Conservation (phyloP, 768 basidiomycete species). For the Boletus pseudopeckii region DNA sequence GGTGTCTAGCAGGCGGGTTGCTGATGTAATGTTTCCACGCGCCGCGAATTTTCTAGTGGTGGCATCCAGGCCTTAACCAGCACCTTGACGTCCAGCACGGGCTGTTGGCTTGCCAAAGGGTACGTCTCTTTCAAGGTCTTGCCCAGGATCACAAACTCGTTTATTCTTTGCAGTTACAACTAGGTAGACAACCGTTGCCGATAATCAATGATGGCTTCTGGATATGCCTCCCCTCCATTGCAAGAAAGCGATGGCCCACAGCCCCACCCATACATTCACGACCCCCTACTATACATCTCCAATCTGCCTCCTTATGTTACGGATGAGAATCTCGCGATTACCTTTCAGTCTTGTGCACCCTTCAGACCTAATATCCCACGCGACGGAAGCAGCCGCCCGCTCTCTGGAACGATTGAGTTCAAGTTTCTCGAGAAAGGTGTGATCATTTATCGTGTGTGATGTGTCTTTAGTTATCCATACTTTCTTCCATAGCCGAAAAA, state of each 20-base stretch:
- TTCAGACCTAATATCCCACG: slow-evolving; percentile 76
- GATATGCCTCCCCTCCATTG: slow-evolving; percentile 32
- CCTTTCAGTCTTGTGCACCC: slow-evolving; percentile 72
- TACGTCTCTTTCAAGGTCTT: slow-evolving; percentile 8
- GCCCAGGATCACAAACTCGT: neutral
- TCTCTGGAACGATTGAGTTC: slow-evolving; percentile 81
- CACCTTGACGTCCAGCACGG: slow-evolving; percentile 31
- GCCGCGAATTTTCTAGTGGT: slow-evolving; percentile 29
- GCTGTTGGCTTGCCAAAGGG: slow-evolving; percentile 30
- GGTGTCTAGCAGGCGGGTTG: slow-evolving; percentile 7
- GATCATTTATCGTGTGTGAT: slow-evolving; percentile 20
- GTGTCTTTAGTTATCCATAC: slow-evolving; percentile 4
- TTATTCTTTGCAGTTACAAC: neutral
- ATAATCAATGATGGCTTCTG: slow-evolving; percentile 36
- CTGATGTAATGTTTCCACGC: slow-evolving; percentile 36
- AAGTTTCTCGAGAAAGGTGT: slow-evolving; percentile 76
- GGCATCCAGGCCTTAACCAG: slow-evolving; percentile 23
- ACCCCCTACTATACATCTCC: slow-evolving; percentile 78
- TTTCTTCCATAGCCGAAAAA: slow-evolving; percentile 64
- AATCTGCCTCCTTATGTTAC: slow-evolving; percentile 69
- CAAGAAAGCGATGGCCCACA: slow-evolving; percentile 33
- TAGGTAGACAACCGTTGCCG: slow-evolving; percentile 23
- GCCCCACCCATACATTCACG: slow-evolving; percentile 81
- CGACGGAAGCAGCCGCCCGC: slow-evolving; percentile 47
- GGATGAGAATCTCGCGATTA: slow-evolving; percentile 73